Conservation (phyloP, 1,139 yeast species). For the Nadsonia starkeyi-henricii region DNA sequence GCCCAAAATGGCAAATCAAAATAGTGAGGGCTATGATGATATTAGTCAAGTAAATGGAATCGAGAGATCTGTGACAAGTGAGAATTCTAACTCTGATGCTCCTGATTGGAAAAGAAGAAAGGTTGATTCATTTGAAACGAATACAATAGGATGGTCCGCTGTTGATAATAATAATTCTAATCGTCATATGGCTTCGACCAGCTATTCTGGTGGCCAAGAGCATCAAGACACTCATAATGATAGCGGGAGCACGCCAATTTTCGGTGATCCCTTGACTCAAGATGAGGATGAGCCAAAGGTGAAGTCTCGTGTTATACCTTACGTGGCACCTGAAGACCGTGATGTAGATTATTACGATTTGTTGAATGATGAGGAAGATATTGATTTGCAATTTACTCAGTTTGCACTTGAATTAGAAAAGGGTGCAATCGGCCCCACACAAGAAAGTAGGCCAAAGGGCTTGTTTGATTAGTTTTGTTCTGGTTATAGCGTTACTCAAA, state of each 20-base stretch:
- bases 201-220: no score
- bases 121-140: neutral
- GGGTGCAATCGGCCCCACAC: neutral
- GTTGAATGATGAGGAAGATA: neutral
- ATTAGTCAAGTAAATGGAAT: neutral
- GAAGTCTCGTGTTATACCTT: neutral
- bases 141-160: neutral
- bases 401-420: neutral
- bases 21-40: neutral
- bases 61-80: no score
- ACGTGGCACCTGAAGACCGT: neutral
- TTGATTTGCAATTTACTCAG: neutral
- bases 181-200: no score
- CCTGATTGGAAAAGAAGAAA: neutral
- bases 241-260: neutral
- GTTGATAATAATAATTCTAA: neutral
- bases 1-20: neutral
- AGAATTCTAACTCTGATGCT: neutral
- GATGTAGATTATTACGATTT: neutral
- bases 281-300: neutral
- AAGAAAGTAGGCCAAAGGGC: neutral
- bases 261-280: neutral
- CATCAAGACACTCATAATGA: neutral
- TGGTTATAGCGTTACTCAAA: no score
- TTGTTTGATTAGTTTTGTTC: neutral